Evolutionary conservation across 179 eudicot species (phyloP), one percentile per base, ranked within the genome.

Genomic region (Gypsophila paniculata): DNA sequence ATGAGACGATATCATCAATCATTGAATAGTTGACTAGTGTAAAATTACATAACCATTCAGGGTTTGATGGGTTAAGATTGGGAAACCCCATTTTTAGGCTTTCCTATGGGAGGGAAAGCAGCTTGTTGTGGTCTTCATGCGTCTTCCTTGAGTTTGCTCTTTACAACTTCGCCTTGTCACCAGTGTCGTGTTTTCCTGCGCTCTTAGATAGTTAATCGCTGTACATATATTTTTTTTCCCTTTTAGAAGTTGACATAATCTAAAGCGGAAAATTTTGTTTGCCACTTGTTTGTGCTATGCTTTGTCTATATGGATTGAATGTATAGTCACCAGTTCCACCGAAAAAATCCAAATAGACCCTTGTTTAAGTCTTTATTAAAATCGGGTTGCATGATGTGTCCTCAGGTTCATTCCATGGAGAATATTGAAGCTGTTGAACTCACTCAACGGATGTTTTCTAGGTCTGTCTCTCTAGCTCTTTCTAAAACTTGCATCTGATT

Each of bases 331-430:
- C 21, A 22, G 23, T 48, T 66, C 38, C 21, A 22, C 34, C 5
- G 19, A 34, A 65, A 32, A 55, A 55, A 19, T 55, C 6, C 8
- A 34, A n/a, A 34, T 69, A 3, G 22, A 29, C 29, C 48, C 51
- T 14, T 65, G 19, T 54, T 8, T 12, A 48, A 74, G 4, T 63
- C 23, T 54, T 42, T 52, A n/a, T 19, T 51, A 21, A 55, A 62
- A 36, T 55, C 13, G 58, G 26, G 34, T 48, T 72, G 68, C 73
- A 52, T 60, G 55, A 46, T 74, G 3, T 67, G 78, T 74, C 65
- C 71, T 77, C 82, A 94, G 99, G 94, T 92, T 49, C 99, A 94
- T 76, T 75, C 99, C 66, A 46, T 64, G 81, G 96, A 87, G 77
- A 84, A 91, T 78, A 78, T 91, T 75, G 89, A 91, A 75, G 84